Base-by-base conservation (phyloP, 2,329 filamentous ascomycete genomes). In the Pseudogymnoascus sp. region DNA sequence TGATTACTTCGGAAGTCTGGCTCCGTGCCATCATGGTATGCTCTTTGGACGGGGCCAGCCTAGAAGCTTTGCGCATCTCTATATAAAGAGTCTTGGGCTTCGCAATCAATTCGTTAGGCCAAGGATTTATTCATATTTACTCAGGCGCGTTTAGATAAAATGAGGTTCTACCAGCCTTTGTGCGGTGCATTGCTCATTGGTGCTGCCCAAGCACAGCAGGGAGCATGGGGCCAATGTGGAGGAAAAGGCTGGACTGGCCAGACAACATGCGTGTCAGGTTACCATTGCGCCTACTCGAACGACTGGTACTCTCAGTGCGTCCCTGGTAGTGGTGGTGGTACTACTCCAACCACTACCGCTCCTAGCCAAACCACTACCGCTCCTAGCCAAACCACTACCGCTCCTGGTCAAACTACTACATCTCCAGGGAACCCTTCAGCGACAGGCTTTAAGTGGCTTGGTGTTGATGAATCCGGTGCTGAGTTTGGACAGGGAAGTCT, bases 401-500 rank as follows among this genome's bases (percentile, higher is more conserved):
- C 19, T 19, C 19, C 19, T 19, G 19, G 19, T 19, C 19, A 19
- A 19, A 19, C 19, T 19, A 19, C 19, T 19, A 19, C 19, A 3
- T 33, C 55, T 59, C 3, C 55, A 16, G 14, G 3, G 23, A 49
- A 49, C 43, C 43, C 43, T 49, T 49, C 43, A 14, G 61, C 41
- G 19, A 55, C 23, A 26, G 43, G 61, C 43, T 31, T 38, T 21
- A 63, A 41, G 43, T 63, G 61, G 60, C 21, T 62, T 14, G 67
- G 67, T 59, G 69, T 68, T 43, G 70, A 69, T 59, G 70, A 86
- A 69, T 80, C 82, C 19, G 84, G 84, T 11, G 83, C 84, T 43
- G 86, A 89, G 67, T 88, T 88, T 64, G 84, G 84, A 41, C 77
- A 81, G 63, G 74, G 69, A 23, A 78, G 76, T 61, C 74, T 86